Conservation (phyloP, 2,329 filamentous ascomycete species). For the Fusarium penzigii region DNA sequence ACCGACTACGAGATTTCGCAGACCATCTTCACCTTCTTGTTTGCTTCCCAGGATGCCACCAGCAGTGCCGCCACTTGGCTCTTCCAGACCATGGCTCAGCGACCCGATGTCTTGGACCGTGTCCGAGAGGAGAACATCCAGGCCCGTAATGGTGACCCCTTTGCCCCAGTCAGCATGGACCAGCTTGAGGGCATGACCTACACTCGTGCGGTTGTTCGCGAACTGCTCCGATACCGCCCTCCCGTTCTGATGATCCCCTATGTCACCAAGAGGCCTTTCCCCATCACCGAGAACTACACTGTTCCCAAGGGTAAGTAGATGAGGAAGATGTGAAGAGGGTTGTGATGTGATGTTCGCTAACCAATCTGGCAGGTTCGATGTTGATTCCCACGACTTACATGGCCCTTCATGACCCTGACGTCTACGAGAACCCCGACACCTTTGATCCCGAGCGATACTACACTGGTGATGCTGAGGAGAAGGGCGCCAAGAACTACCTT, state of each 20-base stretch:
- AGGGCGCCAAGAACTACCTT: slow-evolving; percentile 88
- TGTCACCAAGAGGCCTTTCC: slow-evolving; percentile 91
- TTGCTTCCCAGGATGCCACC: slow-evolving; percentile 96
- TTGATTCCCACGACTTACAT: slow-evolving; percentile 89
- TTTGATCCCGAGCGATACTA: slow-evolving; percentile 94
- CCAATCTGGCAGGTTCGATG: slow-evolving; percentile 68
- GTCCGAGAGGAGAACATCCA: slow-evolving; percentile 88
- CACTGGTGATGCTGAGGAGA: slow-evolving; percentile 82
- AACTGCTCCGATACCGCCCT: slow-evolving; percentile 89
- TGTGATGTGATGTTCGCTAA: slow-evolving; percentile 1
- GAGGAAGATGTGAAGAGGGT: slow-evolving; percentile 7
- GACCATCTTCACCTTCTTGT: slow-evolving; percentile 94
- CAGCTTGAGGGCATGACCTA: slow-evolving; percentile 86
- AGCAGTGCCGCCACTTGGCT: slow-evolving; percentile 92
- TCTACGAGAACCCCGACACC: slow-evolving; percentile 84
- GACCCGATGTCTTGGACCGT: slow-evolving; percentile 87
- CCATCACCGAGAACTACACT: slow-evolving; percentile 85
- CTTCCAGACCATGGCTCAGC: slow-evolving; percentile 91
- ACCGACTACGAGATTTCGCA: slow-evolving; percentile 88
- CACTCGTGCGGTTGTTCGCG: slow-evolving; percentile 88
- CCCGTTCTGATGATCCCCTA: slow-evolving; percentile 98
- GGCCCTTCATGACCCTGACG: slow-evolving; percentile 87
- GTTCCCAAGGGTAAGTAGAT: slow-evolving; percentile 72
- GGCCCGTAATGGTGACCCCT: slow-evolving; percentile 72
- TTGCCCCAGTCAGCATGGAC: slow-evolving; percentile 74